Base-by-base conservation (phyloP, 2,329 filamentous ascomycete species). In the Nemania bipapillata region DNA sequence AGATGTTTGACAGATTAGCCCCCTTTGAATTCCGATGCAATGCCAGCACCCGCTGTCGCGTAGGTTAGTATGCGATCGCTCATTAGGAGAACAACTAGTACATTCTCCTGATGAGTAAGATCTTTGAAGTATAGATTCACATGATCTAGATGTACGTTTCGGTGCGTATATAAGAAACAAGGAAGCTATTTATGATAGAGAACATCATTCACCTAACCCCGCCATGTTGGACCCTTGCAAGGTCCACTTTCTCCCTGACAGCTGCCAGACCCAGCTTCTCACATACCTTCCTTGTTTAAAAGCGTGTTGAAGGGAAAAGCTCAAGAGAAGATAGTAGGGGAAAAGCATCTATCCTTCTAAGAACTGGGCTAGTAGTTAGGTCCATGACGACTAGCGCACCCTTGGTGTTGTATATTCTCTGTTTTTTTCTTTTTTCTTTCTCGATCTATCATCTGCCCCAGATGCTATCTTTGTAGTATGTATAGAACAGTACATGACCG, bases 1-100 rank as follows among this genome's bases (percentile, higher is more conserved):
- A 30, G 26, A 52, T 30, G 49, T 32, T 52, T 52, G 49, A 52
- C 24, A 52, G 15, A 52, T 26, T 30, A 15, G 9, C 26, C 49
- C 49, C 49, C 49, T 52, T 32, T 52, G 12, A 28, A 52, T n/a
- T 52, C 49, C 24, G 24, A 52, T 30, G 12, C 49, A 52, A 52
- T 52, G 1, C 26, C 26, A 52, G 49, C 49, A 30, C 49, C 49
- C 17, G 26, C 49, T 52, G 49, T 52, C 24, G 49, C 49, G 49
- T 52, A 52, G 49, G 26, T 52, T 52, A 52, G 49, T 30, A 52
- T 52, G 26, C 49, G 49, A 52, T 52, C 49, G 24, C 26, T 52
- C 49, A 30, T 32, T 52, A 15, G 26, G 30, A n/a, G 26, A 52
- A 52, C 17, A 52, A 12, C 49, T 26, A 30, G 49, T 52, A 26